Conservation (phyloP, 202 grass and related monocot genomes). For the Setaria viridis region DNA sequence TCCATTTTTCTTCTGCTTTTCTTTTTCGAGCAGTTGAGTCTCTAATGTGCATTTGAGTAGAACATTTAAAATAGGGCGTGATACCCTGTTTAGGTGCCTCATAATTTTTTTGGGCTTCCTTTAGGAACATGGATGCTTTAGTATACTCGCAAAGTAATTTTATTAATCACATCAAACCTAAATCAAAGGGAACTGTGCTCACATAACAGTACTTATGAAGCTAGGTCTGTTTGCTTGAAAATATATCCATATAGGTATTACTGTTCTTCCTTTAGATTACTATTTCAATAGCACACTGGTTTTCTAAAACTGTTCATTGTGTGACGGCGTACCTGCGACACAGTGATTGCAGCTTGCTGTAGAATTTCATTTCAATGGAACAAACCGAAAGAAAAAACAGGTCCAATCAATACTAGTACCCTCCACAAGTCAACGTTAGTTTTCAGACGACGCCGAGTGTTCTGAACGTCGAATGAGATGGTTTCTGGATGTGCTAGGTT, state of each 20-base stretch:
- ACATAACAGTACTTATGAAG: background rate
- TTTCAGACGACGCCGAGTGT: background rate
- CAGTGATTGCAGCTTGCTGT: background rate
- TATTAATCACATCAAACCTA: background rate
- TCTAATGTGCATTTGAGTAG: background rate
- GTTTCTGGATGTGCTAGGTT: background rate
- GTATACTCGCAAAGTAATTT: conserved; percentile 14
- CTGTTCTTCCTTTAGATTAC: background rate
- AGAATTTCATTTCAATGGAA: background rate
- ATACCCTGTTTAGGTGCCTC: conserved; percentile 3
- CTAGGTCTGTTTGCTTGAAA: conserved; percentile 27
- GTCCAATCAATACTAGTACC: background rate
- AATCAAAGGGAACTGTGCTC: background rate
- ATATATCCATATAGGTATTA: background rate
- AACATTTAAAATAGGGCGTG: background rate
- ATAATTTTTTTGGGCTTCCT: background rate
- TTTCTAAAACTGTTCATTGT: background rate
- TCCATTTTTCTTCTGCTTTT: background rate
- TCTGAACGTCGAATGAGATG: background rate
- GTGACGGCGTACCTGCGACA: background rate
- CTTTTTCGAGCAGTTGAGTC: background rate
- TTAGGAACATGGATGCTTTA: background rate
- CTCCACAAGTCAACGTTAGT: background rate
- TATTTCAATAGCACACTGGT: background rate
- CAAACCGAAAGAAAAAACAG: background rate